Evolutionary conservation across 2,329 filamentous ascomycete genomes (phyloP).

Genomic region (Xylariomycetidae sp.): DNA sequence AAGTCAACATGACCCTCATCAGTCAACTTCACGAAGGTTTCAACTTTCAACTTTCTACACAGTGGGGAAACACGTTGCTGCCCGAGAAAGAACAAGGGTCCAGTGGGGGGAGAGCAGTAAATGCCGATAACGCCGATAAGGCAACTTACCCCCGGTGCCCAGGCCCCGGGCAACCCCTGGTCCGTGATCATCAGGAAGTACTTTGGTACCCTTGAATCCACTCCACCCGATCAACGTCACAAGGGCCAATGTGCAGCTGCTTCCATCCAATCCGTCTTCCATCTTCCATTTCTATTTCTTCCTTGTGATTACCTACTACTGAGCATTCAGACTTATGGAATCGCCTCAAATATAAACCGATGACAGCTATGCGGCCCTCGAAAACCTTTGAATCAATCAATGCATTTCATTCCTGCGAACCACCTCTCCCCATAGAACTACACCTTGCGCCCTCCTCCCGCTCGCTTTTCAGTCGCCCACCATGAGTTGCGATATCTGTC

Average conservation of each 20-base stretch:
- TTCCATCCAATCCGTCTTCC: too few species aligned
- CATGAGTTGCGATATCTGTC: constrained; percentile 69
- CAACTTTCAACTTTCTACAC: not conserved
- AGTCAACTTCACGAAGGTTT: not conserved
- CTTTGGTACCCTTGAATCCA: constrained; percentile 11
- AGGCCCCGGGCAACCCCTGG: too few species aligned
- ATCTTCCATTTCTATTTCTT: not conserved
- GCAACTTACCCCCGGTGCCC: constrained; percentile 4
- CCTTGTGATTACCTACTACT: not conserved
- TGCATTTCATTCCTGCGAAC: constrained; percentile 7
- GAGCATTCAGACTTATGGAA: too few species aligned
- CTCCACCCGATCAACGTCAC: constrained; percentile 20
- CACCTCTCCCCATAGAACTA: constrained; percentile 5
- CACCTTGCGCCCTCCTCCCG: too few species aligned
- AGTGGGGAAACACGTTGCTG: constrained; percentile 17
- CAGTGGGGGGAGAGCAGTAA: constrained; percentile 1
- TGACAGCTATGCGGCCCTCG: too few species aligned
- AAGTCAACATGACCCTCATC: too few species aligned
- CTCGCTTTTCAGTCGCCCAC: too few species aligned
- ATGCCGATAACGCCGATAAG: constrained; percentile 17
- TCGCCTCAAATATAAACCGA: too few species aligned
- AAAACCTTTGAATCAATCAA: too few species aligned
- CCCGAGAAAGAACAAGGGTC: constrained; percentile 10
- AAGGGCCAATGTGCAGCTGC: too few species aligned
- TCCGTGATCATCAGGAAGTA: too few species aligned